These are phyloP conservation scores for Ceratobasidium sp. DNA, from an alignment of 1,284 basidiomycete species.

Conservation along the genomic window DNA sequence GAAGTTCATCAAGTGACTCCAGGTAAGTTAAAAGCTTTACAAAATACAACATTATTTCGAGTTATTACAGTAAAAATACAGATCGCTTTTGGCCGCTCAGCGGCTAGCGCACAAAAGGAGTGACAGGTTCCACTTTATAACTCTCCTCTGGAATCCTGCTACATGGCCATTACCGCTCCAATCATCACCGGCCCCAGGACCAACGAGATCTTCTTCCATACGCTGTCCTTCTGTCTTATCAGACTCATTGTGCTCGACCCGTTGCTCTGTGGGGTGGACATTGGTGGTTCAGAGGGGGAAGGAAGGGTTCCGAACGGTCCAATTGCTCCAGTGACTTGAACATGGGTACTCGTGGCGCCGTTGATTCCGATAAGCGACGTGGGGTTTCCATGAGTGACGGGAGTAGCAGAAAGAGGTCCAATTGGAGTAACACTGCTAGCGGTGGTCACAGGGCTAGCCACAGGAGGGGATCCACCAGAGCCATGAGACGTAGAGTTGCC, in stretches of 20 bases:
- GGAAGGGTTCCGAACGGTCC: neutral
- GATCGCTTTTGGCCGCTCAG: too few relatives aligned
- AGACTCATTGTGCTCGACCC: slow-evolving; percentile 22
- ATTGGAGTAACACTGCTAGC: neutral
- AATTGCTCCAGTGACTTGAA: neutral
- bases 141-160: too few relatives aligned
- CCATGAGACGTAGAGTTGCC: slow-evolving; percentile 7
- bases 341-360: neutral
- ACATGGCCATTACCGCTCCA: slow-evolving; percentile 37
- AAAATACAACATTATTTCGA: neutral
- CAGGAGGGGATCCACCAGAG: neutral
- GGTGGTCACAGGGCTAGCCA: neutral
- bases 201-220: slow-evolving; percentile 13
- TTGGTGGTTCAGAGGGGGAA: neutral
- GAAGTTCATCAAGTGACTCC: too few relatives aligned
- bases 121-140: too few relatives aligned
- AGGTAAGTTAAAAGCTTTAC: neutral
- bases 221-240: slow-evolving; percentile 8
- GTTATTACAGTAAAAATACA: too few relatives aligned
- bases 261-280: neutral
- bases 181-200: slow-evolving; percentile 26
- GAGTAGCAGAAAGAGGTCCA: neutral
- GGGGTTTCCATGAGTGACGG: neutral
- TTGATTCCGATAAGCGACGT: neutral
- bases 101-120: too few relatives aligned